Base-by-base conservation (phyloP, 495 filamentous ascomycete species). In the Penicillium cinerascens region DNA sequence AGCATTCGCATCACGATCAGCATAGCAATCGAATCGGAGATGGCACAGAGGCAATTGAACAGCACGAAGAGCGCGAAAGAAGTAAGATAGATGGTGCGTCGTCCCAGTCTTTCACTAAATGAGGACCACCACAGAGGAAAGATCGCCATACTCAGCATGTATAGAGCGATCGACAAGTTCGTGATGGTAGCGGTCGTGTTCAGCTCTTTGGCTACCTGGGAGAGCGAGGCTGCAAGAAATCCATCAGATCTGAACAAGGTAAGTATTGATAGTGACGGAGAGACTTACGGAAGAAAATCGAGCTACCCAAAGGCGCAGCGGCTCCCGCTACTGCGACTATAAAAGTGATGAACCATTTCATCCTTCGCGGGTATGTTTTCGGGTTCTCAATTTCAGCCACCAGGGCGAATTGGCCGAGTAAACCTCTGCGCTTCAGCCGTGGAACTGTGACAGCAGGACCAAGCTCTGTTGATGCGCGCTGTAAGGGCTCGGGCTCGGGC, bases 81-180 rank as follows among this genome's bases (percentile, higher is more conserved):
- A 37, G 80, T 71, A 16, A 97, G 61, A 67, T 96, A 97, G 47
- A 97, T 91, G 7, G 85, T 89, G 22, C 92, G 80, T 36, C 92
- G 82, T 18, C 92, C 92, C 3, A 89, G 68, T 4, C 82, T 79
- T 67, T 97, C 92, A 10, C 88, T 92, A 64, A 96, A 95, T 3
- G 84, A 87, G 2, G 88, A 93, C 92, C 92, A 96, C 90, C 91
- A 97, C 5, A 97, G 78, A 2, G 92, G 92, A 54, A 91, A 96
- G 22, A 96, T 89, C 16, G 86, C 82, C 90, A 96, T 93, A 48
- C 81, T 74, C 6, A 95, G 78, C 91, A 96, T 92, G 64, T 95
- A 96, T 44, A 96, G 66, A 2, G 92, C 87, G 9, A 95, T 85
- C 5, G 87, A 87, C 41, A 96, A 61, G 63, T 96, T 96, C 21